phyloP scores from a whole-genome alignment of 1,139 yeast genomes.

The Zygoascus sp. region DNA sequence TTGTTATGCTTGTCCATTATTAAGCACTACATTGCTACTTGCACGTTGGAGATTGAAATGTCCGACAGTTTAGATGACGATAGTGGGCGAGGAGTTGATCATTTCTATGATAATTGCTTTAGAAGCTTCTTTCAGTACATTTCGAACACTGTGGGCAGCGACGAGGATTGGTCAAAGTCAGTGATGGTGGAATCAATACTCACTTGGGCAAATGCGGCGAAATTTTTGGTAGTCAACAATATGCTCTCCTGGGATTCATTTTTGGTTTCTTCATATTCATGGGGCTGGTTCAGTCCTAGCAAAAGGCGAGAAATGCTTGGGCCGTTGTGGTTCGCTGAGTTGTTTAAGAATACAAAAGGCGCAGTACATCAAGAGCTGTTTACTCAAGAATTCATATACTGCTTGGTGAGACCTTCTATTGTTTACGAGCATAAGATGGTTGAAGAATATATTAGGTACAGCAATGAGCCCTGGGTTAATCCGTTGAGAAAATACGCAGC shows the following conservation, averaged over 20 bases:
- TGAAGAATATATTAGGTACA: neutral
- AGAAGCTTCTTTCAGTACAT: constrained; percentile 3
- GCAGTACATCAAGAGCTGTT: constrained; percentile 4
- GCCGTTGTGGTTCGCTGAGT: constrained; percentile 15
- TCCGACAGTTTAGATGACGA: constrained; percentile 3
- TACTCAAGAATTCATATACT: constrained; percentile 10
- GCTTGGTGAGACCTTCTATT: constrained; percentile 9
- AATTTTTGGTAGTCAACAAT: constrained; percentile 12
- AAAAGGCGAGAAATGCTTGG: constrained; percentile 10
- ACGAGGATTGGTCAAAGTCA: neutral
- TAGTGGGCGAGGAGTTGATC: neutral
- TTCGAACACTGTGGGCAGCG: constrained; percentile 9
- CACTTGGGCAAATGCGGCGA: constrained; percentile 14
- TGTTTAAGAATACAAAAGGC: constrained; percentile 8
- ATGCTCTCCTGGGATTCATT: constrained; percentile 17
- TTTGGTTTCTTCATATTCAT: constrained; percentile 15
- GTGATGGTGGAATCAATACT: constrained; percentile 11
- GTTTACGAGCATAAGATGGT: constrained; percentile 12
- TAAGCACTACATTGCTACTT: neutral
- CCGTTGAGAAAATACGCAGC: neutral
- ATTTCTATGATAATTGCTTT: constrained; percentile 5
- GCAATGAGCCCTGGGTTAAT: neutral
- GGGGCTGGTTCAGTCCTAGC: constrained; percentile 14
- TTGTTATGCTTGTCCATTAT: neutral
- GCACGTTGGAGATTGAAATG: neutral